Base-by-base conservation (phyloP, 352 stramenopile genomes). In the Phytophthora foliorum region DNA sequence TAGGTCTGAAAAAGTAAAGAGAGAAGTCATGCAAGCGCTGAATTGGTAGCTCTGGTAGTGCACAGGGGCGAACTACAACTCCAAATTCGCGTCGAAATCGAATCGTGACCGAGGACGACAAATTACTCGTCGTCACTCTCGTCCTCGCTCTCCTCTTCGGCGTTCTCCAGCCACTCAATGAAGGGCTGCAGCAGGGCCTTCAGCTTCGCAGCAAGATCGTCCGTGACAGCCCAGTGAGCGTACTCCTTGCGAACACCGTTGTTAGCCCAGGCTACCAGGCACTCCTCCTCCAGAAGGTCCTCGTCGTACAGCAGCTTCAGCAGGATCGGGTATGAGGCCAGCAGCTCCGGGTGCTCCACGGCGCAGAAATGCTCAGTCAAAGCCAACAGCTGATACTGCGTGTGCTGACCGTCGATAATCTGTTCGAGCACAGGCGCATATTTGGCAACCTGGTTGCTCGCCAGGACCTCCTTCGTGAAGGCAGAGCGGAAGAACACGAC, bases 251-350 rank as follows among this genome's bases (percentile, higher is more conserved):
- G 83, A 17, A 80, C 87, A 69, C 74, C 80, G 55, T 80, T 75
- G 29, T 77, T 83, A 8, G 89, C 87, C 97, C 97, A 99, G 46
- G 94, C 82, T 5, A 99, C 73, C 17, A 99, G 93, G 29, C 80
- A 93, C 53, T 99, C 96, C 68, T 99, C 97, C 38, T 98, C 92
- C 14, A 99, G 71, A 13, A 98, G 69, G 67, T 99, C 97, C 54
- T 98, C 92, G 69, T 99, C 97, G 81, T 98, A 99, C 7, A 99
- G 67, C 14, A 98, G 81, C 88, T 99, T 99, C 22, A 99, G 78
- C 27, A 99, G 78, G 38, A 99, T 92, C 29, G 97, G 92, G 77
- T 99, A 99, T 42, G 86, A 85, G 27, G 68, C 72, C 19, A 84
- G 63, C 17, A 97, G 62, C 25, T 86, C 74, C 17, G 94, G 84